These are phyloP conservation scores for Didymellaceae sp. DNA, from an alignment of 2,329 filamentous ascomycete genomes.

Conservation along the genomic window DNA sequence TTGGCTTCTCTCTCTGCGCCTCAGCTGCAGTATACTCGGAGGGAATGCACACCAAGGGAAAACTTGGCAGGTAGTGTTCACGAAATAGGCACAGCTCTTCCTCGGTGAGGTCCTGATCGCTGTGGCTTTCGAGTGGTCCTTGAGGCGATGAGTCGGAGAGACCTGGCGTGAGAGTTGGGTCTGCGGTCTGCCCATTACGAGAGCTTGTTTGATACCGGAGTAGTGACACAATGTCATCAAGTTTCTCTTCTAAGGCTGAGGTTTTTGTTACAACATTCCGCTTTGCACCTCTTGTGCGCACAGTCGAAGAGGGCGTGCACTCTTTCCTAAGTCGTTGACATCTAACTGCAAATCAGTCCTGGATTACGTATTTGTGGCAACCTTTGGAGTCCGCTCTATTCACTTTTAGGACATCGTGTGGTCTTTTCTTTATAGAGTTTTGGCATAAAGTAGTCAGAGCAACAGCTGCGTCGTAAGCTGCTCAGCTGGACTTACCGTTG, in stretches of 20 bases:
- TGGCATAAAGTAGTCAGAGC: too few species aligned
- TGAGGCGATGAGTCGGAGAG: conserved; percentile 9
- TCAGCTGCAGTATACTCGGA: conserved; percentile 12
- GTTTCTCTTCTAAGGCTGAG: conserved; percentile 38
- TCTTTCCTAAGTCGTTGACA: conserved; percentile 27
- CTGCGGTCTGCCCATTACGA: conserved; percentile 3
- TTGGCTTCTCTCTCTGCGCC: conserved; percentile 16
- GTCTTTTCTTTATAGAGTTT: too few species aligned
- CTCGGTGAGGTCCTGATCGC: conserved; percentile 15
- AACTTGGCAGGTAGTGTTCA: conserved; percentile 13
- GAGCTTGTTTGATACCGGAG: conserved; percentile 24
- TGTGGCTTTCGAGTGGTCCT: background rate
- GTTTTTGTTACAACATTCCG: conserved; percentile 11
- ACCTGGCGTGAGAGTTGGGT: conserved; percentile 17
- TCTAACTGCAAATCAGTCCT: conserved; percentile 4
- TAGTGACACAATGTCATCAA: conserved; percentile 39
- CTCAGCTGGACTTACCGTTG: conserved; percentile 32
- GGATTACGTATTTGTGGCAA: too few species aligned
- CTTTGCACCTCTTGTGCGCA: conserved; percentile 17
- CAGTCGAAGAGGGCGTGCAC: conserved; percentile 17
- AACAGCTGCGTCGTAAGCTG: too few species aligned
- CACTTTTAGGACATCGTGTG: too few species aligned
- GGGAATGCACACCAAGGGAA: conserved; percentile 23
- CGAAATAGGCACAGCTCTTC: conserved; percentile 20
- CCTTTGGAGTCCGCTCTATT: too few species aligned